A percentile compares a stretch with the other conserved stretches of the same genome.
Conservation (phyloP, 352 stramenopile species). For the Phytophthora parvispora region DNA sequence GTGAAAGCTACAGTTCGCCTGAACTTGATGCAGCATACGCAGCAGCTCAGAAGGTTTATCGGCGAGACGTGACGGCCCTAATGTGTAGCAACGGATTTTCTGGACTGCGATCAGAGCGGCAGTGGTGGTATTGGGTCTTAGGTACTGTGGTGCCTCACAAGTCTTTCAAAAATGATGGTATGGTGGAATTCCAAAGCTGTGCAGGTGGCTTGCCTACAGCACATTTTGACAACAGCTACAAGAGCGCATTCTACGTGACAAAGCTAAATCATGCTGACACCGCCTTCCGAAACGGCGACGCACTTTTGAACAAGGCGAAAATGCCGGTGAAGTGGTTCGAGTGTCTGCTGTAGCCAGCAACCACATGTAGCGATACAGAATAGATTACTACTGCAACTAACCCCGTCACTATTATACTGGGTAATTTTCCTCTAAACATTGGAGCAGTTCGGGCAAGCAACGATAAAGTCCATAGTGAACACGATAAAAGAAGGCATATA, state of each 20-base stretch:
- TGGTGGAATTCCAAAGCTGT: conserved; percentile 64
- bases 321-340: conserved; percentile 80
- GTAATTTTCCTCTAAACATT: too few species aligned
- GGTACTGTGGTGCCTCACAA: conserved; percentile 40
- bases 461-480: too few species aligned
- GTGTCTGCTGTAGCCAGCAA: conserved; percentile 50
- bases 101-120: conserved; percentile 42
- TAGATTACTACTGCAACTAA: too few species aligned
- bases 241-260: conserved; percentile 52
- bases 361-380: too few species aligned
- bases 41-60: conserved; percentile 44
- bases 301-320: conserved; percentile 44
- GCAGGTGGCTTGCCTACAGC: conserved; percentile 25
- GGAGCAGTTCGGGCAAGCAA: background rate
- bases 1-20: conserved; percentile 25
- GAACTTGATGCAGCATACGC: conserved; percentile 35
- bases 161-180: conserved; percentile 41
- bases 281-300: conserved; percentile 58
- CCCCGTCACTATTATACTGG: too few species aligned
- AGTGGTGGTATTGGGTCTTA: conserved; percentile 23
- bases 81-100: conserved; percentile 51
- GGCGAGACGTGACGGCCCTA: conserved; percentile 33
- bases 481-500: background rate
- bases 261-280: conserved; percentile 49
- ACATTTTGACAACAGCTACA: conserved; percentile 44